phyloP scores from a whole-genome alignment of 2,329 filamentous ascomycete genomes.

The Coniochaeta sp. region DNA sequence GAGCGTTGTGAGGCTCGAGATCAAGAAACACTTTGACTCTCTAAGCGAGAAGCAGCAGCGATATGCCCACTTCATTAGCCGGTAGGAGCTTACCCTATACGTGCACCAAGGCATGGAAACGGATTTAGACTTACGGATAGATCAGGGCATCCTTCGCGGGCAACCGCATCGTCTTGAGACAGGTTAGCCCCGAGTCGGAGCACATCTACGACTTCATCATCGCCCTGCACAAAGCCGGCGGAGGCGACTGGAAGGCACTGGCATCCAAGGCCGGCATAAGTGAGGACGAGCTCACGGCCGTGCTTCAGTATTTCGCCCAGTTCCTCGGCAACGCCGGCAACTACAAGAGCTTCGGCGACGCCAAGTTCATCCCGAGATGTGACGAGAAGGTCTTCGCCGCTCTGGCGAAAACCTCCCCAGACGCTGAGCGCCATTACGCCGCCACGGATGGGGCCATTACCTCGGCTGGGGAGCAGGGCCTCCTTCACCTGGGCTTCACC shows the following conservation, averaged over 20 bases:
- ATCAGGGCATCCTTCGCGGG: constrained; percentile 72
- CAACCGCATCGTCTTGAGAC: constrained; percentile 70
- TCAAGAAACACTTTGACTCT: constrained; percentile 86
- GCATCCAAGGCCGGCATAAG: constrained; percentile 58
- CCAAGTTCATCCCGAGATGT: constrained; percentile 74
- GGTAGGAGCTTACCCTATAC: constrained; percentile 38
- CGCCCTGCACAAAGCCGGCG: constrained; percentile 56
- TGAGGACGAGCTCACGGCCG: constrained; percentile 56
- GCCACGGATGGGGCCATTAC: constrained; percentile 68
- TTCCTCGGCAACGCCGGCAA: constrained; percentile 78
- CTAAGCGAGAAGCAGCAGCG: constrained; percentile 71
- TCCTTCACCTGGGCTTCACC: constrained; percentile 71
- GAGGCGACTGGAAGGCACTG: constrained; percentile 65
- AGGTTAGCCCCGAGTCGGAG: constrained; percentile 76
- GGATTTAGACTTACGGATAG: constrained; percentile 7
- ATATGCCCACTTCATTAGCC: constrained; percentile 86
- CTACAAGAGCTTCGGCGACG: constrained; percentile 82
- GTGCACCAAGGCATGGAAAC: background rate
- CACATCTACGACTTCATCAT: constrained; percentile 76
- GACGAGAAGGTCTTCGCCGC: constrained; percentile 56
- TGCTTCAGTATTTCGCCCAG: constrained; percentile 71
- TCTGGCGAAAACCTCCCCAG: constrained; percentile 53
- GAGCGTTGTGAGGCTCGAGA: constrained; percentile 77
- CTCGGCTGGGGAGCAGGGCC: constrained; percentile 52
- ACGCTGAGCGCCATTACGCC: constrained; percentile 58